Percentiles rank a stretch among this genome's conserved stretches.
Evolutionary conservation across 495 filamentous ascomycete species (phyloP).

Genomic region (Clavariopsis aquatica): DNA sequence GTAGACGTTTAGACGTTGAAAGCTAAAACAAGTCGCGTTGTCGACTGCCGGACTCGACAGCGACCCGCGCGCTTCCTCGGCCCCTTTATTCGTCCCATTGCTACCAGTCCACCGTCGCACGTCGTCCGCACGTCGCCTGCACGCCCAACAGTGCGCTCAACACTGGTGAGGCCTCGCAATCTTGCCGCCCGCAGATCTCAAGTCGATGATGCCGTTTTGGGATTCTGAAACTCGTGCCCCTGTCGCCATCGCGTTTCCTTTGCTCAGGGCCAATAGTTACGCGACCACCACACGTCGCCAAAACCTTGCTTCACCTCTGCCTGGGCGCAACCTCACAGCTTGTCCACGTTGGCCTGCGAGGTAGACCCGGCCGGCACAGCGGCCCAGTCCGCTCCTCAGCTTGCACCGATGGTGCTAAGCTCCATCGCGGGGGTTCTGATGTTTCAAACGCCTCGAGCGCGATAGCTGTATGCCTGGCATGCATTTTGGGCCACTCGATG

Average conservation of each 20-base stretch:
- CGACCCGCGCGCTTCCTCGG: neutral
- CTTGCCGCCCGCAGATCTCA: conserved; percentile 33
- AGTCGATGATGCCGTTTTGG: conserved; percentile 29
- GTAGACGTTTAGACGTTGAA: neutral
- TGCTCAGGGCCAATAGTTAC: conserved; percentile 36
- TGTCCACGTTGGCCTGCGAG: conserved; percentile 29
- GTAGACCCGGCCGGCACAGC: conserved; percentile 10
- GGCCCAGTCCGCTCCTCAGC: conserved; percentile 22
- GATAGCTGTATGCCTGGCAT: conserved; percentile 16
- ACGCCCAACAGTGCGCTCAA: conserved; percentile 1
- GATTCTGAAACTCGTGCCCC: conserved; percentile 37
- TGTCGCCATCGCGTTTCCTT: conserved; percentile 27
- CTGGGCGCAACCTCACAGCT: conserved; percentile 15
- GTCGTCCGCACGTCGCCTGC: no score
- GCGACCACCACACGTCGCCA: conserved; percentile 20
- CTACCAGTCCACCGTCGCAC: neutral
- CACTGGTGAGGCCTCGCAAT: conserved; percentile 15
- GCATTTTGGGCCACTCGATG: conserved; percentile 34
- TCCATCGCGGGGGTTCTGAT: conserved; percentile 17
- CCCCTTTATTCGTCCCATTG: neutral
- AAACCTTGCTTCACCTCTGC: conserved; percentile 29
- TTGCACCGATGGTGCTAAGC: conserved; percentile 20
- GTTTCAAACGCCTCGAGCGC: conserved; percentile 21
- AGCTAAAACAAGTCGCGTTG: neutral
- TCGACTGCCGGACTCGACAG: neutral